phyloP scores from a whole-genome alignment of 1,284 basidiomycete genomes.

The Peniophora sp. region DNA sequence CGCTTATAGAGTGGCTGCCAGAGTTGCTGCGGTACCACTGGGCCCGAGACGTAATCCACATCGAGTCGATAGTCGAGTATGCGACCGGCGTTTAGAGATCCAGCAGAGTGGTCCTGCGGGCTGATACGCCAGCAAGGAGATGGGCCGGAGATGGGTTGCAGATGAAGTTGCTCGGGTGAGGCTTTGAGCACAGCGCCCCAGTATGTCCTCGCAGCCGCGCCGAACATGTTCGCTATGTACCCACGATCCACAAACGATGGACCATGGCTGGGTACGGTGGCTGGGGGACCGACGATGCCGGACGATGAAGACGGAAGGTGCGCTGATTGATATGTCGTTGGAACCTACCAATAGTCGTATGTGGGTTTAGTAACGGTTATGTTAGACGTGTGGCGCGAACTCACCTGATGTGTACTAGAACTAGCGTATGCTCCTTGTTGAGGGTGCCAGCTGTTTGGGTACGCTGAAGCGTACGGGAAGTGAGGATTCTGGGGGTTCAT shows the following conservation, averaged over 20 bases:
- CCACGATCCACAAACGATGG: not conserved
- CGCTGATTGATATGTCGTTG: not conserved
- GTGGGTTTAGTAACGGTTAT: too few species aligned
- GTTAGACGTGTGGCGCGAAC: not conserved
- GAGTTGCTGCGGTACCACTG: constrained; percentile 3
- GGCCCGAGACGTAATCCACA: not conserved
- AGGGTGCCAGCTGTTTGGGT: not conserved
- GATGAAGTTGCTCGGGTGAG: not conserved
- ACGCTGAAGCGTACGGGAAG: not conserved
- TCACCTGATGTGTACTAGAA: not conserved
- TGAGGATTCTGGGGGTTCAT: not conserved
- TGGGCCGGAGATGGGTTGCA: not conserved
- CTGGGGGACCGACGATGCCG: not conserved
- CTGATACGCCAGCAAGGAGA: not conserved
- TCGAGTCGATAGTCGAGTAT: not conserved
- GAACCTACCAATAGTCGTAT: not conserved
- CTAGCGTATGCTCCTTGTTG: not conserved
- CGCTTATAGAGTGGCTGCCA: constrained; percentile 2
- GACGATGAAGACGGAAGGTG: not conserved
- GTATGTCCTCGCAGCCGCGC: not conserved
- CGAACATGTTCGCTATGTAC: not conserved
- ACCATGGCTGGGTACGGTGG: not conserved
- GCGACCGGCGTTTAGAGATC: not conserved
- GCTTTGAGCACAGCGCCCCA: not conserved
- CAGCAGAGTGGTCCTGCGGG: not conserved